Evolutionary conservation across 306 rosid species (phyloP).

Genomic region (Arachis stenosperma): DNA sequence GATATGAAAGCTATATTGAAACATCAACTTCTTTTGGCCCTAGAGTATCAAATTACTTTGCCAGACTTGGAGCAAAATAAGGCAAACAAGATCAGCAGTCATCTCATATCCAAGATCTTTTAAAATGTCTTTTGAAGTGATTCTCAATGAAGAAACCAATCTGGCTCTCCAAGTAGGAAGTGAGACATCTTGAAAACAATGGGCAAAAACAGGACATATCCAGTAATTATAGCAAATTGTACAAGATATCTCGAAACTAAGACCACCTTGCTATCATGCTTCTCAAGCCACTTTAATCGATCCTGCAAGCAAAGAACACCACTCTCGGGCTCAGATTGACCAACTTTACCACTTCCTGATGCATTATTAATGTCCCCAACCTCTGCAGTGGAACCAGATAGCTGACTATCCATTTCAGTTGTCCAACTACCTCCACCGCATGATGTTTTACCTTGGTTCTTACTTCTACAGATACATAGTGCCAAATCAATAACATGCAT

Average conservation of each 20-base stretch:
- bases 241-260: conserved; percentile 11
- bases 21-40: background rate
- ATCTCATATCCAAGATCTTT: background rate
- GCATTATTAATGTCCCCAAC: conserved; percentile 52
- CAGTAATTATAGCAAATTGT: conserved; percentile 1
- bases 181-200: background rate
- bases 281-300: conserved; percentile 66
- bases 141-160: conserved; percentile 21
- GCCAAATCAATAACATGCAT: conserved; percentile 29
- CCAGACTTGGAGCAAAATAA: background rate
- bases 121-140: background rate
- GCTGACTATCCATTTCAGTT: conserved; percentile 65
- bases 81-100: background rate
- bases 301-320: conserved; percentile 59
- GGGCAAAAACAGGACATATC: background rate
- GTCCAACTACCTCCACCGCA: conserved; percentile 56
- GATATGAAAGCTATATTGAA: background rate
- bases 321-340: conserved; percentile 62
- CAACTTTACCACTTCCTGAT: conserved; percentile 56
- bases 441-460: conserved; percentile 59
- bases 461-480: conserved; percentile 60
- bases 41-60: background rate
- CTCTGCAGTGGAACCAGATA: conserved; percentile 58
- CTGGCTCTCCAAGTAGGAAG: background rate
- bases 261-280: conserved; percentile 65